phyloP scores from a whole-genome alignment of 805 yeast genomes.

The Yamadazyma akitaensis region DNA sequence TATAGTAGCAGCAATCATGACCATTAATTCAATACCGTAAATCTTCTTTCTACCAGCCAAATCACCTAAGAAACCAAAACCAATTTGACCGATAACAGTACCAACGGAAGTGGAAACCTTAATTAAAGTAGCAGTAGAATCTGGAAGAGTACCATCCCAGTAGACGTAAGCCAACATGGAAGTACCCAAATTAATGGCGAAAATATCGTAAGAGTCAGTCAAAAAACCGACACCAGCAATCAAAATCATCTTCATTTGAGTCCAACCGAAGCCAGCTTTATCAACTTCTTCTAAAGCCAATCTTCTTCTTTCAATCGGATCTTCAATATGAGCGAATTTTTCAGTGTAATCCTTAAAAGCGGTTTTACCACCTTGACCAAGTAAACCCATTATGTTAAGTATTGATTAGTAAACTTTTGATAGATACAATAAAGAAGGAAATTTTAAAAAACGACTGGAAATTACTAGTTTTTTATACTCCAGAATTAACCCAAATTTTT shows the following conservation, averaged over 20 bases:
- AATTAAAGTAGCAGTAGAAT: slow-evolving; percentile 69
- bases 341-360: slow-evolving; percentile 82
- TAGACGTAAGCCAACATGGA: slow-evolving; percentile 75
- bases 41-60: slow-evolving; percentile 79
- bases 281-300: slow-evolving; percentile 81
- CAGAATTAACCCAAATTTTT: neutral
- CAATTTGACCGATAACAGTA: slow-evolving; percentile 86
- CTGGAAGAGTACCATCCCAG: slow-evolving; percentile 65
- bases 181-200: slow-evolving; percentile 81
- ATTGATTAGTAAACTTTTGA: neutral
- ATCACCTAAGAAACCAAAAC: slow-evolving; percentile 83
- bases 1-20: slow-evolving; percentile 78
- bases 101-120: slow-evolving; percentile 92
- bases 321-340: slow-evolving; percentile 77
- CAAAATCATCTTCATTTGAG: slow-evolving; percentile 73
- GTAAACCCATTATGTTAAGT: slow-evolving; percentile 1
- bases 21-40: slow-evolving; percentile 82
- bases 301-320: slow-evolving; percentile 84
- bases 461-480: neutral
- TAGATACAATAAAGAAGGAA: neutral
- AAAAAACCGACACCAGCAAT: slow-evolving; percentile 93
- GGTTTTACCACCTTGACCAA: slow-evolving; percentile 65
- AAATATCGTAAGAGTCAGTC: slow-evolving; percentile 90
- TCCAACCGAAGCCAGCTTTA: slow-evolving; percentile 76
- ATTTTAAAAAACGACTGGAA: neutral